Evolutionary conservation across 306 rosid species (phyloP), one percentile per base, ranked within the genome.

Genomic region (Fagus sylvatica): DNA sequence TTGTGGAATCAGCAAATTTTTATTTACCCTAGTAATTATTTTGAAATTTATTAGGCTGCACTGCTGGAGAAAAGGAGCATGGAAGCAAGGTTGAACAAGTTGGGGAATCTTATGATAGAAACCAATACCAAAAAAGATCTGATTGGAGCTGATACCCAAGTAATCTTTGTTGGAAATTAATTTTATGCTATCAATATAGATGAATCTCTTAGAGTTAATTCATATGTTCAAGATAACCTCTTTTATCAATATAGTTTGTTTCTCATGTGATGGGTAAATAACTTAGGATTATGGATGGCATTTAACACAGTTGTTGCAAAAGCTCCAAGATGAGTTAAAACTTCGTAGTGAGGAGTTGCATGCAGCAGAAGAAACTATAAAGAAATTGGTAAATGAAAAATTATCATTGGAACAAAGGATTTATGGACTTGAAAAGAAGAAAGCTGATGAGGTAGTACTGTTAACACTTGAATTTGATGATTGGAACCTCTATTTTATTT

Each of bases 251-350:
- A 22, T 32, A 33, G 64, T 12, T 70, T 43, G 72, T 73, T 79
- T 74, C 42, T 41, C 57, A 46, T 77, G 55, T 65, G 61, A 53
- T 76, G 33, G 78, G 74, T 68, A 28, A 78, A 15, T 32, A 51
- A 56, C 32, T 73, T 30, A 71, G 48, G 54, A 64, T 59, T 71
- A 54, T 28, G 67, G 28, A 61, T 75, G 81, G 61, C 76, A 28
- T 71, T 36, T 46, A 64, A 11, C 60, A 74, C 70, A 91, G 93
- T 88, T 79, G 46, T 74, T 88, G 51, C 84, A 76, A 41, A 93
- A 90, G 76, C 91, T 90, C 71, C 89, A 91, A 74, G 92, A 91
- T 12, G 99, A 93, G 81, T 77, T 91, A 77, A 90, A 90, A 78
- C 78, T 85, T 76, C 70, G 78, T 70, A 84, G 77, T 72, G 91